A percentile compares a stretch with the other conserved stretches of the same genome.
Evolutionary conservation across 2,329 filamentous ascomycete species (phyloP).

Genomic region (Biscogniauxia sp.): DNA sequence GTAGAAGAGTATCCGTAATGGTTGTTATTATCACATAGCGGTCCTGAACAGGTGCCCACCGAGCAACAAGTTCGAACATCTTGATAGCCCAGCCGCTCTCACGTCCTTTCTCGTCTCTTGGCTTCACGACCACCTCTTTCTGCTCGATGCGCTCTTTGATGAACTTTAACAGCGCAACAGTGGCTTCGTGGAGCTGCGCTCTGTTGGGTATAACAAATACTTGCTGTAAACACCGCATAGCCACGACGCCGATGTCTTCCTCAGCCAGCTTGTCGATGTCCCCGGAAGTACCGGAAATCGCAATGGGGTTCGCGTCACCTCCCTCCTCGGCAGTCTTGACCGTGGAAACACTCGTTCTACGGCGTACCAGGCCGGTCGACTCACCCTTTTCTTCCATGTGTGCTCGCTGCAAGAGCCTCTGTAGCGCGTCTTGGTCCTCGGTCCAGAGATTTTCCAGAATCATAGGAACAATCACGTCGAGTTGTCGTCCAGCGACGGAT

Average conservation of each 20-base stretch:
- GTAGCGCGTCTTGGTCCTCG: constrained; percentile 67
- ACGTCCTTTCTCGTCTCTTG: constrained; percentile 40
- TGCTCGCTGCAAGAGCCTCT: constrained; percentile 64
- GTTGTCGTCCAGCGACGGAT: constrained; percentile 71
- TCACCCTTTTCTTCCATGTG: constrained; percentile 68
- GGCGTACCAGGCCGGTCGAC: constrained; percentile 58
- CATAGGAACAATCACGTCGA: constrained; percentile 76
- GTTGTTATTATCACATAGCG: constrained; percentile 87
- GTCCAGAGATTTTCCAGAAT: constrained; percentile 85
- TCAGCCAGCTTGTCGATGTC: constrained; percentile 90
- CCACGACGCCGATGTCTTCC: constrained; percentile 80
- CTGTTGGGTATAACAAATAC: constrained; percentile 82
- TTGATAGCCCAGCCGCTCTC: constrained; percentile 75
- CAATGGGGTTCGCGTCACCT: constrained; percentile 64
- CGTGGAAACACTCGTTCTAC: constrained; percentile 77
- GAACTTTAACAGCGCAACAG: constrained; percentile 71
- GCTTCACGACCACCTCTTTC: constrained; percentile 52
- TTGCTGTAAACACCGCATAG: constrained; percentile 80
- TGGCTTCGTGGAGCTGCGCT: constrained; percentile 76
- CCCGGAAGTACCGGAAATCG: constrained; percentile 75
- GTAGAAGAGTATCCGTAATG: constrained; percentile 71
- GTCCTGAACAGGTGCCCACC: constrained; percentile 92
- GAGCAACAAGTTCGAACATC: constrained; percentile 74
- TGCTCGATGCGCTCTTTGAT: constrained; percentile 59
- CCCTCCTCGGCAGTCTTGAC: constrained; percentile 67